Base-by-base conservation (phyloP, 305 asterid species). In the Rubia tinctorum region DNA sequence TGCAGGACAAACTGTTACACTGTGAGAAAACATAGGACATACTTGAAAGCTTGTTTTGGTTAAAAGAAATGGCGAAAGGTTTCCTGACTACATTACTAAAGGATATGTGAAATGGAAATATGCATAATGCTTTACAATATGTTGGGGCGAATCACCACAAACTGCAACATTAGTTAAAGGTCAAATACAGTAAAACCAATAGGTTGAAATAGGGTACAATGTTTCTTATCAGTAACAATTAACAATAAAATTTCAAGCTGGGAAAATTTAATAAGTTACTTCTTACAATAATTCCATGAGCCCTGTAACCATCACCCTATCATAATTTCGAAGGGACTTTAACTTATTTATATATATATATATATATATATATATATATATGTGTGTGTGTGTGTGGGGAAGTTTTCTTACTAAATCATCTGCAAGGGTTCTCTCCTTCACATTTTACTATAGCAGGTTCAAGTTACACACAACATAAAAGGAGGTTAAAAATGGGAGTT, bases 211-310 rank as follows among this genome's bases (percentile, higher is more conserved):
- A 60, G 69, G 17, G 40, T 18, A 17, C n/a, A 9, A n/a, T 43
- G 20, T 12, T 17, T 42, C 14, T 43, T 43, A 25, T 17, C 30
- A 65, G 23, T 23, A 18, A 8, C 45, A 64, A 44, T 13, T 5
- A 42, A 25, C 20, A 53, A n/a, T 71, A 56, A 49, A 30, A 9
- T 34, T 7, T 62, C 10, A 11, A 22, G n/a, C 66, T 18, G 49
- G 22, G 34, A 64, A 49, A 73, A 62, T 45, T n/a, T 68, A 10
- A 23, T 18, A 49, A 2, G n/a, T 68, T 43, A 72, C 17, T 77
- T 74, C 96, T 93, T 88, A 93, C 98, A 71, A 91, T 91, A 73
- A 93, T 93, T 80, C 98, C 98, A 73, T 93, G 98, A 72, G 98
- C 98, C 83, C 98, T 97, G 7, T 53, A 53, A 53, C 25, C 23